Evolutionary conservation across 2,329 filamentous ascomycete genomes (phyloP).

Genomic region (Diaporthe sp.): DNA sequence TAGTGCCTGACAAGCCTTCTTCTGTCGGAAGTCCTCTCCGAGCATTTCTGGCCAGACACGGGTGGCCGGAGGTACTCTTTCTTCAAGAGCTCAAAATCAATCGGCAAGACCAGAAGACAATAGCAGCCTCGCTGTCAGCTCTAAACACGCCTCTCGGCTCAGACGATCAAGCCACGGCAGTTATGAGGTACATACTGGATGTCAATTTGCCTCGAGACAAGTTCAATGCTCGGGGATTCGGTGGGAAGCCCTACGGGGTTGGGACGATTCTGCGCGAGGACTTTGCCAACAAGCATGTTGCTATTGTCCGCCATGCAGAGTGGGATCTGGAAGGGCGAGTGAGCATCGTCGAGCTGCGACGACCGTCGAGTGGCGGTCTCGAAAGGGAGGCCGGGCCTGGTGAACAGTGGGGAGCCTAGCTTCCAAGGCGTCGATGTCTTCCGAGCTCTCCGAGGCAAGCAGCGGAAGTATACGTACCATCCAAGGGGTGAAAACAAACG

Average conservation of each 20-base stretch:
- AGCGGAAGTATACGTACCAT: conserved; percentile 61
- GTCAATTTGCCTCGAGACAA: conserved; percentile 60
- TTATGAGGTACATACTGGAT: conserved; percentile 42
- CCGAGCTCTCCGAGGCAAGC: conserved; percentile 52
- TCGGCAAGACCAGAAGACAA: conserved; percentile 29
- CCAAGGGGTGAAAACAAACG: conserved; percentile 51
- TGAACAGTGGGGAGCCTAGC: conserved; percentile 44
- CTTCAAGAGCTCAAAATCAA: conserved; percentile 42
- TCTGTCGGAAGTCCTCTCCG: conserved; percentile 29
- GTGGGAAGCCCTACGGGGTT: conserved; percentile 63
- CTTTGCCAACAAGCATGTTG: conserved; percentile 45
- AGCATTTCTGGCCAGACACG: conserved; percentile 39
- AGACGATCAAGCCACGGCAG: not conserved
- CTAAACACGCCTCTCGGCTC: conserved; percentile 37
- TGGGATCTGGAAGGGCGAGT: conserved; percentile 65
- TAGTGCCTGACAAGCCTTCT: not conserved
- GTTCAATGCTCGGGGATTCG: conserved; percentile 60
- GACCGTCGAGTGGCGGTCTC: not conserved
- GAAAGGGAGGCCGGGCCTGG: too few relatives aligned
- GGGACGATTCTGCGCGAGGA: conserved; percentile 59
- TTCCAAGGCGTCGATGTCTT: conserved; percentile 56
- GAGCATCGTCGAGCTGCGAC: conserved; percentile 52
- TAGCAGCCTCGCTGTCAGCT: conserved; percentile 32
- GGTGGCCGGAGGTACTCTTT: conserved; percentile 41
- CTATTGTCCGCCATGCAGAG: conserved; percentile 49